phyloP scores from a whole-genome alignment of 2,329 filamentous ascomycete species.

The Spiromastix sp. region DNA sequence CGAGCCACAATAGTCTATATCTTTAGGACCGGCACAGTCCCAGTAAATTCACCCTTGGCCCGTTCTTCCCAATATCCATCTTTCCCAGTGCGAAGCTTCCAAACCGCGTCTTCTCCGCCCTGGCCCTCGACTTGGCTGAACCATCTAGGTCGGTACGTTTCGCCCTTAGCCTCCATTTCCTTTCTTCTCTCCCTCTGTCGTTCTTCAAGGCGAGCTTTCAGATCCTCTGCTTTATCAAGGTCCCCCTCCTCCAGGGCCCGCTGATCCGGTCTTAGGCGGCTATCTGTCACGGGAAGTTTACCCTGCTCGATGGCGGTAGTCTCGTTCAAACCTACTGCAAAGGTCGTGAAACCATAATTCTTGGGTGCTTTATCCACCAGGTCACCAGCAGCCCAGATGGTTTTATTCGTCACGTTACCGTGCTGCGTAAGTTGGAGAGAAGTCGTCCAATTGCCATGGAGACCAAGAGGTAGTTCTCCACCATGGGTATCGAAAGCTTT shows the following conservation, averaged over 20 bases:
- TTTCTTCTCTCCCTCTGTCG: slow-evolving; percentile 65
- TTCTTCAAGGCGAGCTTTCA: slow-evolving; percentile 80
- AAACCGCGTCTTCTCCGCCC: slow-evolving; percentile 7
- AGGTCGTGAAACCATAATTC: slow-evolving; percentile 79
- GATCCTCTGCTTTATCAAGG: slow-evolving; percentile 69
- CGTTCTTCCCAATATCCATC: slow-evolving; percentile 93
- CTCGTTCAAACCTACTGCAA: slow-evolving; percentile 80
- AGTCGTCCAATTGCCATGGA: slow-evolving; percentile 77
- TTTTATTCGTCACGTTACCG: slow-evolving; percentile 50
- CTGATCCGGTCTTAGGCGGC: slow-evolving; percentile 76
- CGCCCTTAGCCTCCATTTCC: slow-evolving; percentile 63
- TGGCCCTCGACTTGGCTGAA: slow-evolving; percentile 57
- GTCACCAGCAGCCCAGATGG: slow-evolving; percentile 68
- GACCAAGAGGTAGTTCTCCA: slow-evolving; percentile 52
- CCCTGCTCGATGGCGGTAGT: slow-evolving; percentile 68
- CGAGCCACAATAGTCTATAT: slow-evolving; percentile 12
- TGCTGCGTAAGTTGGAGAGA: slow-evolving; percentile 57
- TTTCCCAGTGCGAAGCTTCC: slow-evolving; percentile 53
- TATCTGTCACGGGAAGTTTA: slow-evolving; percentile 71
- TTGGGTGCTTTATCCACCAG: slow-evolving; percentile 70
- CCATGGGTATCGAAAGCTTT: slow-evolving; percentile 62
- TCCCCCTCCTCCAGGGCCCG: slow-evolving; percentile 71
- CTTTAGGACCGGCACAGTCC: slow-evolving; percentile 46
- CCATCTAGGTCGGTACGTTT: slow-evolving; percentile 68
- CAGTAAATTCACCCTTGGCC: slow-evolving; percentile 54